Conservation (phyloP, 2,329 filamentous ascomycete species). For the Podosphaera aphanis region DNA sequence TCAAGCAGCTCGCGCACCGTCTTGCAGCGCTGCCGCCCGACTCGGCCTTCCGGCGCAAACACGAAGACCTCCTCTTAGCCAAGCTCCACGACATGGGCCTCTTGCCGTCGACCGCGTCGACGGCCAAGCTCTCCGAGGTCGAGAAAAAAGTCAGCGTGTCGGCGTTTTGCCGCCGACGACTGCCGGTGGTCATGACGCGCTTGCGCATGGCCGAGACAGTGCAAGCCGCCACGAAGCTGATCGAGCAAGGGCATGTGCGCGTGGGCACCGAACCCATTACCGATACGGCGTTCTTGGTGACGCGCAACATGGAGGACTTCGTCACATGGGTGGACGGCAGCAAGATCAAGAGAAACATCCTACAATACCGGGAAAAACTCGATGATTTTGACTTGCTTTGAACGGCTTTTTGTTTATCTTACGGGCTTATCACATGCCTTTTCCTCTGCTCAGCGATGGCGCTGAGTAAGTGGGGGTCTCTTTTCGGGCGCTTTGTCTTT, state of each 20-base stretch:
- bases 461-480: too few relatives aligned
- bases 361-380: constrained; percentile 83
- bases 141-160: constrained; percentile 77
- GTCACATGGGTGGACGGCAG: constrained; percentile 89
- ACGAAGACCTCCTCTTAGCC: constrained; percentile 68
- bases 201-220: constrained; percentile 82
- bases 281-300: constrained; percentile 74
- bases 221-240: constrained; percentile 60
- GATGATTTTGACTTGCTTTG: constrained; percentile 85
- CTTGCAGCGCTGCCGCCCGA: constrained; percentile 63
- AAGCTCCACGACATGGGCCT: constrained; percentile 90
- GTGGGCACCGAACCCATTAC: constrained; percentile 79
- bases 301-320: constrained; percentile 79
- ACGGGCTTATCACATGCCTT: too few relatives aligned
- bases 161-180: constrained; percentile 59
- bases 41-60: constrained; percentile 54
- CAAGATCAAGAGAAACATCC: constrained; percentile 91
- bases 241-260: constrained; percentile 83
- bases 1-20: constrained; percentile 73
- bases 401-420: constrained; percentile 15
- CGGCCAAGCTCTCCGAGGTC: constrained; percentile 54
- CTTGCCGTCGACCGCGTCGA: constrained; percentile 39
- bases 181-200: constrained; percentile 80
- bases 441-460: too few relatives aligned
- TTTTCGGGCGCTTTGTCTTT: too few relatives aligned